These are phyloP conservation scores for Termitomyces sp. DNA, from an alignment of 768 basidiomycete species.

Conservation along the genomic window DNA sequence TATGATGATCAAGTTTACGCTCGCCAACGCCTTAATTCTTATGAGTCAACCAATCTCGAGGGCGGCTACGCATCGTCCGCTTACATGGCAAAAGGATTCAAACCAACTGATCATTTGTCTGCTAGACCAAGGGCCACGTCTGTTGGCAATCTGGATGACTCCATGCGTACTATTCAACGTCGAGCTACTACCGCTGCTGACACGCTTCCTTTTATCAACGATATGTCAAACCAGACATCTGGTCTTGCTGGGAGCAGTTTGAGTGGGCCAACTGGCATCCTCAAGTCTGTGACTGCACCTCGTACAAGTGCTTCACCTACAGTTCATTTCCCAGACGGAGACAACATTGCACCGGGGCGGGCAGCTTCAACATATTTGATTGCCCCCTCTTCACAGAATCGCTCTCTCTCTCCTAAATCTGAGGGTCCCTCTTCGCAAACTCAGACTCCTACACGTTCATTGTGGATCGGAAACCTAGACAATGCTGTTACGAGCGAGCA, in stretches of 20 bases:
- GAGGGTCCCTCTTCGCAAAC: slow-evolving; percentile 67
- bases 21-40: slow-evolving; percentile 57
- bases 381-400: slow-evolving; percentile 62
- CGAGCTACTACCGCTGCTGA: slow-evolving; percentile 53
- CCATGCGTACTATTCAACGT: slow-evolving; percentile 63
- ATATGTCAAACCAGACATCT: slow-evolving; percentile 40
- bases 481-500: slow-evolving; percentile 92
- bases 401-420: slow-evolving; percentile 79
- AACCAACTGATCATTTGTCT: slow-evolving; percentile 63
- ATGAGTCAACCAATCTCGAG: slow-evolving; percentile 49
- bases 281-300: slow-evolving; percentile 43
- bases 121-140: slow-evolving; percentile 79
- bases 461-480: slow-evolving; percentile 99
- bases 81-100: slow-evolving; percentile 69
- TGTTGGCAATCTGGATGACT: slow-evolving; percentile 82
- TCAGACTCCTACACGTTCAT: slow-evolving; percentile 90
- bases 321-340: slow-evolving; percentile 69
- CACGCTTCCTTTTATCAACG: slow-evolving; percentile 53
- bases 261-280: slow-evolving; percentile 42
- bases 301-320: slow-evolving; percentile 44
- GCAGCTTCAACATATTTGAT: slow-evolving; percentile 60
- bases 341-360: slow-evolving; percentile 39
- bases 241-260: slow-evolving; percentile 32
- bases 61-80: slow-evolving; percentile 49
- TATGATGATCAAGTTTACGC: slow-evolving; percentile 46